These are phyloP conservation scores for Andrographis paniculata DNA, from an alignment of 305 asterid species.

Conservation along the genomic window DNA sequence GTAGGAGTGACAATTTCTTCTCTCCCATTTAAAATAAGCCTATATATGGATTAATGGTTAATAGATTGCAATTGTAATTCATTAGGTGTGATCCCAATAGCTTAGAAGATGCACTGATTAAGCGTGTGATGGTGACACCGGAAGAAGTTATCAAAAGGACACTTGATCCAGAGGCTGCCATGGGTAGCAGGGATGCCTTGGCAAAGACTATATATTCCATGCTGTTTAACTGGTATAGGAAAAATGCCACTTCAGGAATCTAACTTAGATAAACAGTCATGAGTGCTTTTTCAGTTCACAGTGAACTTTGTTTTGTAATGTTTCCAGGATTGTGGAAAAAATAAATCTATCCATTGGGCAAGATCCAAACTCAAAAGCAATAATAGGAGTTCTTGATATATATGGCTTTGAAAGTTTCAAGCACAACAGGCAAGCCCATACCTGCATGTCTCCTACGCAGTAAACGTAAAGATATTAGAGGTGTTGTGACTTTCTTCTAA, in stretches of 20 bases:
- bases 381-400: constrained; percentile 97
- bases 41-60: constrained; percentile 12
- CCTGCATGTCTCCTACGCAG: constrained; percentile 17
- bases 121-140: constrained; percentile 99
- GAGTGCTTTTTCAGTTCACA: constrained; percentile 17
- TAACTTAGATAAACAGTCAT: constrained; percentile 11
- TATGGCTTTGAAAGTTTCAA: constrained; percentile 99
- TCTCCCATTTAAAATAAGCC: constrained; percentile 10
- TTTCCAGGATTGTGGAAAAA: constrained; percentile 91
- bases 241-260: constrained; percentile 12
- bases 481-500: constrained; percentile 26
- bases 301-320: constrained; percentile 22
- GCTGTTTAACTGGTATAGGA: constrained; percentile 82
- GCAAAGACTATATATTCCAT: constrained; percentile 93
- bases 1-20: constrained; percentile 33
- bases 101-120: constrained; percentile 93
- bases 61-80: constrained; percentile 17
- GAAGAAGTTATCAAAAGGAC: constrained; percentile 97
- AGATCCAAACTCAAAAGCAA: constrained; percentile 97
- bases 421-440: constrained; percentile 62
- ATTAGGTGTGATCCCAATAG: constrained; percentile 93
- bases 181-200: constrained; percentile 98
- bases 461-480: constrained; percentile 7
- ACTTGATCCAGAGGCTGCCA: constrained; percentile 93
- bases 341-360: constrained; percentile 96